These are phyloP conservation scores for Globisporangium viniferum DNA, from an alignment of 352 stramenopile genomes.

Conservation along the genomic window DNA sequence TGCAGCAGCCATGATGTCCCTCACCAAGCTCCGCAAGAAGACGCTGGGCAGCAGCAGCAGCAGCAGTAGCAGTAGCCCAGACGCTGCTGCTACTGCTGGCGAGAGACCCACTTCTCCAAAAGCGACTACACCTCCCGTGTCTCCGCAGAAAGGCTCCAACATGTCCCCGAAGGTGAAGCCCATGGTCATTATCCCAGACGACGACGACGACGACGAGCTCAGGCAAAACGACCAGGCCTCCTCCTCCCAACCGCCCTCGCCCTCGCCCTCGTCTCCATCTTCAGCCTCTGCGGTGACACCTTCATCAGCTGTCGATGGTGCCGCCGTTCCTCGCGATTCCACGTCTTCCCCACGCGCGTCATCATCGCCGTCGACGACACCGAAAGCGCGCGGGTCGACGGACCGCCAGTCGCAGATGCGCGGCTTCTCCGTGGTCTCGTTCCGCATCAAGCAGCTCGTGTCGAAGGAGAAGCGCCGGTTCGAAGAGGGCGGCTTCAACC, in stretches of 20 bases:
- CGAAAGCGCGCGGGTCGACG: slow-evolving; percentile 12
- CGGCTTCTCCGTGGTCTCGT: slow-evolving; percentile 40
- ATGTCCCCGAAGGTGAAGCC: slow-evolving; percentile 20
- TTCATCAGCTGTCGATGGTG: not conserved
- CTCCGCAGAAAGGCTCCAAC: slow-evolving; percentile 14
- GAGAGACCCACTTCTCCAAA: not conserved
- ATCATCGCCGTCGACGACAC: slow-evolving; percentile 1
- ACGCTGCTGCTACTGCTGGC: no score
- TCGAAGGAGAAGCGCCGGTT: slow-evolving; percentile 90
- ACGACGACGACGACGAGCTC: slow-evolving; percentile 8
- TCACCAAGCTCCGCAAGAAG: slow-evolving; percentile 11
- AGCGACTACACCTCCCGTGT: not conserved
- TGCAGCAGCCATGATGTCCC: slow-evolving; percentile 8
- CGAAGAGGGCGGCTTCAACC: slow-evolving; percentile 86
- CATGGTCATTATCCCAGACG: slow-evolving; percentile 13
- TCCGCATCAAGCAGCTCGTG: slow-evolving; percentile 79
- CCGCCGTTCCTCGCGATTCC: not conserved
- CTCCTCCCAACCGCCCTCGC: not conserved
- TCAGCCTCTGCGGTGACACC: not conserved
- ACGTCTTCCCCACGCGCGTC: not conserved
- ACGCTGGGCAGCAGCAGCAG: slow-evolving; percentile 6
- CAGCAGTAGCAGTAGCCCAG: not conserved
- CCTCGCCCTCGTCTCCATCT: not conserved
- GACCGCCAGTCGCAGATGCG: slow-evolving; percentile 34
- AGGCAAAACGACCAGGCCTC: not conserved